A percentile compares a stretch with the other conserved stretches of the same genome.
Evolutionary conservation across 257 asterid genomes (phyloP).

Genomic region (Petunia secreta): DNA sequence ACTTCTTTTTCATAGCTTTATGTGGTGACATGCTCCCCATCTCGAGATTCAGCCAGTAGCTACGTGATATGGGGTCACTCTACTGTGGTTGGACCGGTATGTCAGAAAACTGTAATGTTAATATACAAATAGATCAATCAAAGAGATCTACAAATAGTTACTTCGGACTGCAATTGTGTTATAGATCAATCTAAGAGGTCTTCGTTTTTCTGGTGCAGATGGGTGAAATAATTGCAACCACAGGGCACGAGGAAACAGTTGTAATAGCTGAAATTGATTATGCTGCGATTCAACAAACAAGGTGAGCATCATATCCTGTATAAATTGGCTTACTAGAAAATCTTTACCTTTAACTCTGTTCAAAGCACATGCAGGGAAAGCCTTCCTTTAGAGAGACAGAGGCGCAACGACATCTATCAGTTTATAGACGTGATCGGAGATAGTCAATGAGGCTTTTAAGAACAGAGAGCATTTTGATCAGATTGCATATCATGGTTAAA

Average conservation of each 20-base stretch:
- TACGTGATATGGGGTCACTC: constrained; percentile 54
- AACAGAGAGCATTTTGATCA: not conserved
- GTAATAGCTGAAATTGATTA: constrained; percentile 44
- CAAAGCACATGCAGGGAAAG: constrained; percentile 28
- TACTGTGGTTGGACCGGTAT: constrained; percentile 48
- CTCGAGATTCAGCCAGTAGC: constrained; percentile 47
- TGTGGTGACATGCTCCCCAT: constrained; percentile 56
- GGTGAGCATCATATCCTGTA: constrained; percentile 24
- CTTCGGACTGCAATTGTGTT: not conserved
- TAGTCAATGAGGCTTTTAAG: not conserved
- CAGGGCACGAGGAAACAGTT: constrained; percentile 39
- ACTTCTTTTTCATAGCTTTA: constrained; percentile 32
- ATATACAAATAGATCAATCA: not conserved
- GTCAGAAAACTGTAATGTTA: not conserved
- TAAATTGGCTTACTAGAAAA: not conserved
- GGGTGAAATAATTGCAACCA: constrained; percentile 47
- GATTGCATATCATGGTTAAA: constrained; percentile 3
- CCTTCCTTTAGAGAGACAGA: constrained; percentile 41
- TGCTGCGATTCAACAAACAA: constrained; percentile 29
- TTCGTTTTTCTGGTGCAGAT: constrained; percentile 36
- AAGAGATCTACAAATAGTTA: not conserved
- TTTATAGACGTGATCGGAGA: constrained; percentile 27
- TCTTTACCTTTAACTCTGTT: not conserved
- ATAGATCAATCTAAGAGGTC: not conserved
- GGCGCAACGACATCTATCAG: constrained; percentile 42